These are phyloP conservation scores for Fragosphaeria purpurea DNA, from an alignment of 2,329 filamentous ascomycete genomes.

Conservation along the genomic window DNA sequence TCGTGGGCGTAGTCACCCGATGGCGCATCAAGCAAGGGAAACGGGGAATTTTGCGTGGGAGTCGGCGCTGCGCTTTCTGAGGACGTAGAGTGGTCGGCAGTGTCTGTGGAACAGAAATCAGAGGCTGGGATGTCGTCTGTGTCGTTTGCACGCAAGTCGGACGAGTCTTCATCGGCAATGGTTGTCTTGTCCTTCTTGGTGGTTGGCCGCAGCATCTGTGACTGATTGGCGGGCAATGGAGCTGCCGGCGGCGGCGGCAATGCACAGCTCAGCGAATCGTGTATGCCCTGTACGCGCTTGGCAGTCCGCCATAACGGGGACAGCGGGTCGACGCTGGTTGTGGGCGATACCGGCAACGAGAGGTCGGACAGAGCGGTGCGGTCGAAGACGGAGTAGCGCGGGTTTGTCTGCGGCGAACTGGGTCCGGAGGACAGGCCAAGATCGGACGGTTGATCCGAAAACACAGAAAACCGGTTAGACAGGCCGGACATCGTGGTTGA, in stretches of 20 bases:
- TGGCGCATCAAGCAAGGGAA: background rate
- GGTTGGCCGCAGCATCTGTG: conserved; percentile 3
- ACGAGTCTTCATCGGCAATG: background rate
- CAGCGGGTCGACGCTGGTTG: conserved; percentile 61
- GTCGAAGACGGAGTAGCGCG: conserved; percentile 71
- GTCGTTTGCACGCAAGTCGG: background rate
- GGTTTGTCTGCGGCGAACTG: conserved; percentile 69
- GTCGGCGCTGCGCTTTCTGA: conserved; percentile 6
- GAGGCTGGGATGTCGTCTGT: background rate
- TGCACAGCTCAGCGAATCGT: background rate
- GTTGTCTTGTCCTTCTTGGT: conserved; percentile 6
- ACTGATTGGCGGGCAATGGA: background rate
- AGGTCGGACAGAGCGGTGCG: conserved; percentile 50
- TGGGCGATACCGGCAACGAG: conserved; percentile 71
- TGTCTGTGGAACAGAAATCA: background rate
- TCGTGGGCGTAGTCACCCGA: background rate
- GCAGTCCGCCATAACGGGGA: conserved; percentile 46
- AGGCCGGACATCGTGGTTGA: conserved; percentile 30
- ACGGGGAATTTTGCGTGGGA: conserved; percentile 4
- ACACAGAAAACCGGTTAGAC: conserved; percentile 53
- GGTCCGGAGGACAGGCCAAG: conserved; percentile 63
- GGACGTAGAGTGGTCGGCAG: background rate
- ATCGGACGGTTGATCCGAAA: conserved; percentile 52
- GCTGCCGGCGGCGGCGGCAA: background rate
- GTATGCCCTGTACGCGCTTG: conserved; percentile 38